Evolutionary conservation across 495 filamentous ascomycete species (phyloP), one percentile per base, ranked within the genome.

Genomic region (Apiosordaria backusii): DNA sequence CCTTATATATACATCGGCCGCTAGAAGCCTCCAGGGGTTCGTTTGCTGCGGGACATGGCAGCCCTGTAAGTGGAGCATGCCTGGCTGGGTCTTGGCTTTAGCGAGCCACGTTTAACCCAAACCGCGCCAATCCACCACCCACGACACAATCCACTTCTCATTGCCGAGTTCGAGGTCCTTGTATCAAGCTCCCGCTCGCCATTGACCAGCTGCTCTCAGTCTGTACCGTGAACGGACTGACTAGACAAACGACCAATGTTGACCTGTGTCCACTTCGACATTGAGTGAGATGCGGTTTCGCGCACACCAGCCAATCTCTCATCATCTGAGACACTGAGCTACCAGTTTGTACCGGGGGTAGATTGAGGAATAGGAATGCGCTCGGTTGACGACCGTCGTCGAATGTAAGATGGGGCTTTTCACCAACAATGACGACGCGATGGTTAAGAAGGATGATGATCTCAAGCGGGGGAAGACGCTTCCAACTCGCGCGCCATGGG

Each of bases 401-500:
- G 35, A 45, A 15, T 67, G 65, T 57, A 77, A 72, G 54, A 81
- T 81, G 79, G 72, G 71, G 57, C 66, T 83, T 52, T 79, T 81
- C 54, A 62, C 77, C 66, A 78, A 74, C 70, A 73, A 80, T 50
- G 80, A 81, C 54, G 80, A 80, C 64, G 81, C 79, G 63, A 35
- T 81, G 61, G 77, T 73, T 40, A 84, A 82, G 75, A 84, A 84
- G 69, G 77, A 84, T 68, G 81, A 84, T 70, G 81, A 84, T 72
- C 80, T 76, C 71, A 80, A 77, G 62, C 71, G 74, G 40, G 66
- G 76, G n/a, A 76, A 69, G 60, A 26, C 27, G 0, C 60, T 67
- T 1, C 59, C 61, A n/a, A 72, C 67, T 3, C 75, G 68, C 18
- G 4, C 65, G n/a, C 66, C 62, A 61, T 82, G 80, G 79, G 68